Base-by-base conservation (phyloP, 2,329 filamentous ascomycete species). In the Lachnum nothofagi region DNA sequence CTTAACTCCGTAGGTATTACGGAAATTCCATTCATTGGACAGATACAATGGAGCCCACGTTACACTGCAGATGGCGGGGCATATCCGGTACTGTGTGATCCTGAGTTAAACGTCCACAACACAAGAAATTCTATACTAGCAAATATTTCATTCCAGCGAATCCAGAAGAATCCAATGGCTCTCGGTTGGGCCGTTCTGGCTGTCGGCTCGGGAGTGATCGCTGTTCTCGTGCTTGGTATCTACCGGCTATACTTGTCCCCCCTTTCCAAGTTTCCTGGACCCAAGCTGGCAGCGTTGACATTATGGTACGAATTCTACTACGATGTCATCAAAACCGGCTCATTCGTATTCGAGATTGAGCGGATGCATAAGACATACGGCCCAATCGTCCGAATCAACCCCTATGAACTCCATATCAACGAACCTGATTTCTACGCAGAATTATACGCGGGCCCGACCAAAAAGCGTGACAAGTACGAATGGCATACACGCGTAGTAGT, bases 291-390 rank as follows among this genome's bases (percentile, higher is more conserved):
- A 12, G 66, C 65, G 3, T 52, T 64, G 22, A 63, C 58, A 1
- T 39, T 43, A 5, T 60, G 58, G 57, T 63, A 64, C 40, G 54
- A 61, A 34, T 40, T 53, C 9, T 75, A 72, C 57, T 72, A 72
- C 49, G 71, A 75, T 46, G 61, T 72, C 17, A 46, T 70, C 35
- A 60, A 67, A 5, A 65, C 67, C 5, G 72, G 71, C 1, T 62
- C 70, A 56, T 74, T 72, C 51, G 70, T 62, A 12, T 70, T 66
- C 56, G 66, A 72, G 47, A 69, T 74, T 19, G 57, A 63, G 35
- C 60, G 68, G 44, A 57, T 75, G 56, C 72, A 75, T 55, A 24
- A 41, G 7, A 23, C 22, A n/a, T 22, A 41, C 19, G 63, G 62
- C 8, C 64, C 67, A 1, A 65, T 70, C n/a, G 54, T 69, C 25